Evolutionary conservation across 2,329 filamentous ascomycete species (phyloP).

Genomic region (Alternaria rosae): DNA sequence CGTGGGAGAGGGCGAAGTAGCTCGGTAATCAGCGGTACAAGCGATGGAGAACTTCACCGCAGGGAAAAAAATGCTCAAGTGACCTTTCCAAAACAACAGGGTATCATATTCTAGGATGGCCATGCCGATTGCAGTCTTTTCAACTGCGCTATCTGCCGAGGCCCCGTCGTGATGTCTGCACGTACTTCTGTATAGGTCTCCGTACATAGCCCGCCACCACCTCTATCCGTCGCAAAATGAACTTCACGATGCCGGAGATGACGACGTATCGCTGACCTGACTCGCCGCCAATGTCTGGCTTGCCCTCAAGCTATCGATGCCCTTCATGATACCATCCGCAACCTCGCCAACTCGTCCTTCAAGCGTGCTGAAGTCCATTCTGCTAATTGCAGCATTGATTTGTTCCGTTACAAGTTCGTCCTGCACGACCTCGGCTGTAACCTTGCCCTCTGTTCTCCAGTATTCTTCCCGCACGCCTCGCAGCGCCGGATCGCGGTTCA

Average conservation of each 20-base stretch:
- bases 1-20: neutral
- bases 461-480: slow-evolving; percentile 73
- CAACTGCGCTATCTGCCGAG: slow-evolving; percentile 10
- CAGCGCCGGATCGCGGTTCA: slow-evolving; percentile 75
- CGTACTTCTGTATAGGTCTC: slow-evolving; percentile 17
- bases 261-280: slow-evolving; percentile 1
- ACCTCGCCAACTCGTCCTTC: slow-evolving; percentile 67
- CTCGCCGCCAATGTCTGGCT: slow-evolving; percentile 11
- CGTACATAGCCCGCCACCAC: slow-evolving; percentile 32
- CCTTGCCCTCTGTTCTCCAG: slow-evolving; percentile 78
- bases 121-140: slow-evolving; percentile 8
- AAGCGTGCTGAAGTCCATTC: slow-evolving; percentile 69
- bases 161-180: slow-evolving; percentile 18
- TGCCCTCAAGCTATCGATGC: slow-evolving; percentile 37
- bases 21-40: slow-evolving; percentile 33
- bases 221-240: slow-evolving; percentile 31
- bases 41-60: slow-evolving; percentile 19
- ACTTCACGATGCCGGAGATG: slow-evolving; percentile 8
- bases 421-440: slow-evolving; percentile 79
- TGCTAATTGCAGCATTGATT: slow-evolving; percentile 70
- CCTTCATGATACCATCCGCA: slow-evolving; percentile 45
- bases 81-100: slow-evolving; percentile 25
- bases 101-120: slow-evolving; percentile 23
- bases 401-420: slow-evolving; percentile 77
- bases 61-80: slow-evolving; percentile 27